Base-by-base conservation (phyloP, 1,284 basidiomycete species). In the Kalmanozyma brasiliensis region DNA sequence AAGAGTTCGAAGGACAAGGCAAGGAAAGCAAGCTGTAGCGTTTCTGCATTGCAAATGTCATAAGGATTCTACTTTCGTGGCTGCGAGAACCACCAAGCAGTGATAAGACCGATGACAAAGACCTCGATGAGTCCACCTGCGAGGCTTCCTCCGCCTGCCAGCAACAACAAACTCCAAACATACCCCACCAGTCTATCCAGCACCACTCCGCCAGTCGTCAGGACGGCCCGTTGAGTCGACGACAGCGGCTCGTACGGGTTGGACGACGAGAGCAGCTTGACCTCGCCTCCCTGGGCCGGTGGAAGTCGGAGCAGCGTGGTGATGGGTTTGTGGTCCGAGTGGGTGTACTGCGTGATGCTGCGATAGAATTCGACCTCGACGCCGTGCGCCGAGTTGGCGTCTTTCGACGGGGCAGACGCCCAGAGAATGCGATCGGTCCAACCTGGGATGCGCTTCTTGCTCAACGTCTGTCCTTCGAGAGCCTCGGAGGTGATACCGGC, bases 361-460 rank as follows among this genome's bases (percentile, higher is more conserved):
- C 79, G 63, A 48, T 75, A 81, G 38, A 82, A 70, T 56, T 82
- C 80, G 45, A 77, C 75, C 37, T 68, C 49, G 14, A 74, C 58
- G 22, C 60, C 74, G 20, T 67, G 66, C 33, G 17, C 45, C 19
- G 67, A 70, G 33, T 57, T 62, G 26, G 38, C 30, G n/a, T 64
- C 57, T 29, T 49, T 41, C 4, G 20, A 29, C 1, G 67, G 58
- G 2, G 67, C 57, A 0, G 63, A 62, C 2, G 90, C 86, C 81
- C 93, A 96, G 72, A 98, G 84, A 43, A 98, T 88, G 38, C 95
- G 88, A 83, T 98, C 95, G 20, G 94, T 97, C 92, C 94, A 98
- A 19, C 94, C 90, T 0, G 95, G 95, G 7, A 86, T 85, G 8
- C 95, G 88, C 78, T 89, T 91, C 23, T 84, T 83, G 80, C 88